phyloP scores from a whole-genome alignment of 1,284 basidiomycete genomes.

The Ustilago hordei region DNA sequence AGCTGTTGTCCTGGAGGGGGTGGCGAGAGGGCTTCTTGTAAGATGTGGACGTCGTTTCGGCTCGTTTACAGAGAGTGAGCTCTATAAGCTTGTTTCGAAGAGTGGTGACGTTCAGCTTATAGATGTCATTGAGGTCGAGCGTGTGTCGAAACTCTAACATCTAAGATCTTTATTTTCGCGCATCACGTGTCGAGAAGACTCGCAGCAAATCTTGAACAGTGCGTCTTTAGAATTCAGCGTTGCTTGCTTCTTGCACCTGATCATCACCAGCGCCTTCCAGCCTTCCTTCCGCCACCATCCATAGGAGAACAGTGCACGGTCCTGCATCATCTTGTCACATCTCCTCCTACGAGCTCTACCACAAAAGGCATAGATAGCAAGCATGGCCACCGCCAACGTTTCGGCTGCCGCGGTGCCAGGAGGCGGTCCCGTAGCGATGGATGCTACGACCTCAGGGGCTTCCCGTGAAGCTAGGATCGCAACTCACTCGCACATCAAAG shows the following conservation, averaged over 20 bases:
- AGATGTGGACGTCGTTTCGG: too few species aligned
- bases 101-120: too few species aligned
- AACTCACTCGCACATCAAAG: conserved; percentile 94
- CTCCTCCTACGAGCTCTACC: neutral
- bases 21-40: too few species aligned
- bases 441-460: conserved; percentile 29
- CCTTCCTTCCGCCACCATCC: neutral
- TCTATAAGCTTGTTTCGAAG: too few species aligned
- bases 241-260: conserved; percentile 10
- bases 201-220: conserved; percentile 29
- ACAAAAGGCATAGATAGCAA: neutral
- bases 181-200: conserved; percentile 25
- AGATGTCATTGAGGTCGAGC: too few species aligned
- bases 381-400: conserved; percentile 33
- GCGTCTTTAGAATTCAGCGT: conserved; percentile 10
- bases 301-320: neutral
- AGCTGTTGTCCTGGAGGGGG: too few species aligned
- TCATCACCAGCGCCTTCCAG: conserved; percentile 4
- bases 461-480: conserved; percentile 75
- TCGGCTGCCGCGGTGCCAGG: conserved; percentile 32
- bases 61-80: too few species aligned
- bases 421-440: conserved; percentile 40
- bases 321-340: neutral
- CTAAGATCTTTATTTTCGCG: neutral
- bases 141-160: neutral